Evolutionary conservation across 441 rosid genomes (phyloP).

Genomic region (Flueggea neowawraea): DNA sequence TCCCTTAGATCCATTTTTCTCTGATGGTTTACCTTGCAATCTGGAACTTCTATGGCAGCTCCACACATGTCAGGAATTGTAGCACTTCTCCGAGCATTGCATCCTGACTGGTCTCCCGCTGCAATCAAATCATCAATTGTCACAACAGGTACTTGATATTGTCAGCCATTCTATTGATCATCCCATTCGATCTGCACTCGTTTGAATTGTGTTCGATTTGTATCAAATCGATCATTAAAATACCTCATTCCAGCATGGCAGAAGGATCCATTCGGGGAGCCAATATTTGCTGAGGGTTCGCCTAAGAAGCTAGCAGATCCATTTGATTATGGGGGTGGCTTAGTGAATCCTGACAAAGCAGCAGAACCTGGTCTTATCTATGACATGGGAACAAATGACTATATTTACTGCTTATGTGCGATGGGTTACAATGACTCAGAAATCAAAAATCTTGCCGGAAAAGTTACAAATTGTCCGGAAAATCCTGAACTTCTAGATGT

Average conservation of each 20-base stretch:
- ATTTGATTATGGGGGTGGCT: slow-evolving; percentile 84
- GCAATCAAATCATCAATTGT: slow-evolving; percentile 83
- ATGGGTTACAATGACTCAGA: slow-evolving; percentile 60
- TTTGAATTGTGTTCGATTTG: neutral
- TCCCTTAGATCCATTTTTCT: slow-evolving; percentile 16
- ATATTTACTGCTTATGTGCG: slow-evolving; percentile 69
- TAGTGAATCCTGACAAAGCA: slow-evolving; percentile 72
- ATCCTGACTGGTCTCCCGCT: slow-evolving; percentile 60
- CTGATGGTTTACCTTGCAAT: slow-evolving; percentile 64
- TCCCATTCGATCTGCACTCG: too few relatives aligned
- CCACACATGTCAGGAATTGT: slow-evolving; percentile 84
- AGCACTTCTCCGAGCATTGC: slow-evolving; percentile 64
- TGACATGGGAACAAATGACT: slow-evolving; percentile 54
- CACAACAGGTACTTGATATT: slow-evolving; percentile 44
- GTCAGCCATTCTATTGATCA: neutral
- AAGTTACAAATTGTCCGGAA: slow-evolving; percentile 27
- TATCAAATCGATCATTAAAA: slow-evolving; percentile 8
- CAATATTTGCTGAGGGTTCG: slow-evolving; percentile 48
- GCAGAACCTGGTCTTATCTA: slow-evolving; percentile 71
- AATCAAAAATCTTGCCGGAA: slow-evolving; percentile 27
- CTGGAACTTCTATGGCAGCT: too few relatives aligned
- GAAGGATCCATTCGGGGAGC: slow-evolving; percentile 30
- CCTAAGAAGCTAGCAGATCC: slow-evolving; percentile 62
- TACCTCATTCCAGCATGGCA: slow-evolving; percentile 37
- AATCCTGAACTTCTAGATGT: slow-evolving; percentile 42